Evolutionary conservation across 2,329 filamentous ascomycete genomes (phyloP), one percentile per base, ranked within the genome.

Genomic region (Calonectria pseudoturangicola): DNA sequence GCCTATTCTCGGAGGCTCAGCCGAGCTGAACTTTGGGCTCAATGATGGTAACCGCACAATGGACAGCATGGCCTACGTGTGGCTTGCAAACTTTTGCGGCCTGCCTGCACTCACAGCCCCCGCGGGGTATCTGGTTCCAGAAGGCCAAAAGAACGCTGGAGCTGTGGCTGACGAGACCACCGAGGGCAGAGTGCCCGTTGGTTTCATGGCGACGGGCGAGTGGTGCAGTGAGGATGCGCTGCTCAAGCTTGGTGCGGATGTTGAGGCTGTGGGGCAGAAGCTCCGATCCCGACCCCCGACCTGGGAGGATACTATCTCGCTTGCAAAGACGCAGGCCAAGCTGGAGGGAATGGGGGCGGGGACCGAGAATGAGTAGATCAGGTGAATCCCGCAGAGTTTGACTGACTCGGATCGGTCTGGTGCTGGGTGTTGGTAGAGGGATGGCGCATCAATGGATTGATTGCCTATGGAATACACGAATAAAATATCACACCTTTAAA

Each of bases 161-260:
- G 73, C 79, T 1, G 76, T 85, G 0, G 82, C 81, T 2, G 81
- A 79, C 2, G 79, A 79, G 36, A 80, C 83, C 10, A 83, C 80
- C 0, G 75, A 76, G 25, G 87, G 85, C 0, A 86, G 85, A 72
- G 82, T 90, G 0, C 88, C 89, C 0, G 84, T 90, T 3, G 89
- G 89, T 1, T 77, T 91, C 39, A 90, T 91, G 89, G 88, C 86
- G 1, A 88, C 86, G 58, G 88, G 87, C 0, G 89, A 90, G 76
- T 91, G 89, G 89, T 87, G 86, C 1, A 83, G 83, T 4, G 89
- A 91, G 78, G 85, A 87, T 65, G 81, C 83, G 3, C 77, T 91
- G 75, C 73, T 91, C 62, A 81, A 84, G 51, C 89, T 90, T 72
- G 89, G 86, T 0, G 79, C 86, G 3, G 86, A 89, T 60, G 85